Evolutionary conservation across 2,329 filamentous ascomycete species (phyloP), one percentile per base, ranked within the genome.

Genomic region (Pseudocercospora vitis): DNA sequence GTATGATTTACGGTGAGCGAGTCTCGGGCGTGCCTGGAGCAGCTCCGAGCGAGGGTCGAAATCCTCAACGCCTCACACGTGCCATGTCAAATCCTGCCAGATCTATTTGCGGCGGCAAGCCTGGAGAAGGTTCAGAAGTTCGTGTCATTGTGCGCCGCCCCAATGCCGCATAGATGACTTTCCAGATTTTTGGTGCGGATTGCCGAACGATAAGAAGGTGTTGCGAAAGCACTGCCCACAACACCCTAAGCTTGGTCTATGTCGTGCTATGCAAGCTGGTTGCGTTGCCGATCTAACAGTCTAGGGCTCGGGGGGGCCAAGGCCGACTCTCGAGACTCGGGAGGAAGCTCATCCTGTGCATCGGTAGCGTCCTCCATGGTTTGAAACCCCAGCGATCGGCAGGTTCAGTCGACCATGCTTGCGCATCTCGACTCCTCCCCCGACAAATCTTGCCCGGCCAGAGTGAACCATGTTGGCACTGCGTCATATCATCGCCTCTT

Each of bases 361-460:
- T 31, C 6, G 18, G 18, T 28, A 19, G 46, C 26, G 23, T 32
- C 21, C 39, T 24, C 16, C 49, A 45, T n/a, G 39, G 12, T 32
- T 16, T 29, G 31, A 28, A 23, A 39, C 32, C 47, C 37, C 47
- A 28, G 52, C 46, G 46, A 54, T 54, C 52, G 47, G 39, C 52
- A 39, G 35, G 26, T 31, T 31, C 29, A 37, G 37, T 40, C 37
- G 37, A 40, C 19, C 37, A 19, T 40, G 37, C 37, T 40, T 40
- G 37, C 16, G 18, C 19, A 19, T 40, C 37, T 40, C 37, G 37
- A 40, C 21, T 24, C 37, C 19, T 40, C 37, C 52, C 28, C 39
- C 47, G 52, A 33, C 40, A 40, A 45, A 31, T 39, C 44, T 44
- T 45, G 50, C 50, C 50, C 21, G 35, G 21, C 4, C 37, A n/a